Conservation (phyloP, 805 yeast genomes). For the Candida oleophila region DNA sequence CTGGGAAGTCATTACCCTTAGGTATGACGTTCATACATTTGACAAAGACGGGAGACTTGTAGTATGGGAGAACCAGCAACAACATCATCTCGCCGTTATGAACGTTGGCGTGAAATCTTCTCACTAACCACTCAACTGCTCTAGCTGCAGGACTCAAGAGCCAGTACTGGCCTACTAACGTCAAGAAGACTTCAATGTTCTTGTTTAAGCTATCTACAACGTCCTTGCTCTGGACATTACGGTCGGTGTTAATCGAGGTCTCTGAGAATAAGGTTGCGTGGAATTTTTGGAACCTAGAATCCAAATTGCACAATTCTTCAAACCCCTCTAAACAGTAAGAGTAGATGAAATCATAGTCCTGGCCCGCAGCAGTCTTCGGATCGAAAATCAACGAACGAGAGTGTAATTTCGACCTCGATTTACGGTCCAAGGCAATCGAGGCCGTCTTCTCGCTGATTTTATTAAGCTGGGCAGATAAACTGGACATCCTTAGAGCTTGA, state of each 20-base stretch:
- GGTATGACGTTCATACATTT: conserved; percentile 73
- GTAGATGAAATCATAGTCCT: conserved; percentile 83
- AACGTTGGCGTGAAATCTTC: conserved; percentile 84
- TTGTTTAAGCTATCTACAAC: conserved; percentile 70
- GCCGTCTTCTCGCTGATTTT: conserved; percentile 62
- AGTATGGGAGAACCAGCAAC: conserved; percentile 78
- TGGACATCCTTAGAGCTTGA: conserved; percentile 31
- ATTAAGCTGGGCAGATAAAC: conserved; percentile 81
- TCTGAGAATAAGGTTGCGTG: conserved; percentile 76
- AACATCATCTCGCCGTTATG: conserved; percentile 74
- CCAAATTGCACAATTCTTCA: conserved; percentile 67
- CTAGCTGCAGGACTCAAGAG: conserved; percentile 70
- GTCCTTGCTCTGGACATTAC: conserved; percentile 78
- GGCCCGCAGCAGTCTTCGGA: conserved; percentile 86
- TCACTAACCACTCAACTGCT: conserved; percentile 92
- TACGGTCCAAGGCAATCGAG: conserved; percentile 81
- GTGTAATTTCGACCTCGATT: conserved; percentile 81
- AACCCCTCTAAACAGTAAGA: conserved; percentile 74
- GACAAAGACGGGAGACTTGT: conserved; percentile 67
- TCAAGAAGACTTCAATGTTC: conserved; percentile 72
- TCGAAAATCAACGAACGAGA: conserved; percentile 86
- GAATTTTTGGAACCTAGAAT: conserved; percentile 72
- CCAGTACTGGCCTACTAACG: conserved; percentile 75
- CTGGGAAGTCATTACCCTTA: conserved; percentile 57
- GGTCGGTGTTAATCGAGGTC: conserved; percentile 73